Evolutionary conservation across 768 basidiomycete genomes (phyloP).

Genomic region (Suillus subalutaceus): DNA sequence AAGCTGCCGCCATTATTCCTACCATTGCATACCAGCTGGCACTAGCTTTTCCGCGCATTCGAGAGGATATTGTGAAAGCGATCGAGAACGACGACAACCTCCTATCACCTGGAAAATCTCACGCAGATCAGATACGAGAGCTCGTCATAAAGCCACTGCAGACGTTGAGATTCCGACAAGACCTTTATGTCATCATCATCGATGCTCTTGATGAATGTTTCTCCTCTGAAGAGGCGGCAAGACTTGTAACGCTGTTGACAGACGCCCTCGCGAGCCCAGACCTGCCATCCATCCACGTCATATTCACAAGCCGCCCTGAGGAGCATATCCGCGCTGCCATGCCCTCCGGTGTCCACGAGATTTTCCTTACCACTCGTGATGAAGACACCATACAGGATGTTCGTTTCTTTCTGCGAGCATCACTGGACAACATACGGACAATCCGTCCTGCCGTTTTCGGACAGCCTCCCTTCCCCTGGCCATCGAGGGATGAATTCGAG

Average conservation of each 20-base stretch:
- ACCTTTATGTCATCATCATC: slow-evolving; percentile 4
- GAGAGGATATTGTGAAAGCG: slow-evolving; percentile 13
- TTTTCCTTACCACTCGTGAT: slow-evolving; percentile 11
- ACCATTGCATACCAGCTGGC: slow-evolving; percentile 23
- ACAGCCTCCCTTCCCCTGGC: slow-evolving; percentile 17
- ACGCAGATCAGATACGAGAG: slow-evolving; percentile 17
- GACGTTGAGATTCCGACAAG: slow-evolving; percentile 8
- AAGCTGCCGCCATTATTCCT: slow-evolving; percentile 11
- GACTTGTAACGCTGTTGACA: not conserved
- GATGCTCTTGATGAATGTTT: slow-evolving; percentile 17
- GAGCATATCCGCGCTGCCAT: not conserved
- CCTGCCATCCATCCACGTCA: not conserved
- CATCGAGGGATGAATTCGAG: slow-evolving; percentile 18
- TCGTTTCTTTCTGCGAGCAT: slow-evolving; percentile 16
- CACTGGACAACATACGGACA: slow-evolving; percentile 15
- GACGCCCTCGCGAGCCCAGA: slow-evolving; percentile 10
- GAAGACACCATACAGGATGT: slow-evolving; percentile 18
- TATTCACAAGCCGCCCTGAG: slow-evolving; percentile 2
- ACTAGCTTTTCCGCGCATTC: slow-evolving; percentile 12
- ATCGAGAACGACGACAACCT: slow-evolving; percentile 18
- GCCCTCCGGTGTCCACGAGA: slow-evolving; percentile 7
- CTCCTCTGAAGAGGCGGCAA: slow-evolving; percentile 15
- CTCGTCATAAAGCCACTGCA: slow-evolving; percentile 20
- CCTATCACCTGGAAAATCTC: not conserved
- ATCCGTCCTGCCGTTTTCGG: slow-evolving; percentile 9